Base-by-base conservation (phyloP, 208 protist species). In the Trypanosoma vivax region DNA sequence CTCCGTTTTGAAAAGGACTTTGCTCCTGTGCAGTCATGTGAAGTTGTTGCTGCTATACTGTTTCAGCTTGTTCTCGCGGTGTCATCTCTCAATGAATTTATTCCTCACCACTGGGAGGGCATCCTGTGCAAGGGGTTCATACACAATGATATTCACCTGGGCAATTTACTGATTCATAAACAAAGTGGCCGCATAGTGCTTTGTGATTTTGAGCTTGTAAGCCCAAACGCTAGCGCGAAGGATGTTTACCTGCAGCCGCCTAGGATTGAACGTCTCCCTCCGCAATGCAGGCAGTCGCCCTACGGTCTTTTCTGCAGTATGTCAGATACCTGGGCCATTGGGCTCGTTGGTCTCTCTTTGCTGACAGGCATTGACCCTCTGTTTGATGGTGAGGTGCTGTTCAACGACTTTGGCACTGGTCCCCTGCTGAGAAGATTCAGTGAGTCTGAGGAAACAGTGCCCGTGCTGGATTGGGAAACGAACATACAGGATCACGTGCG, bases 141-240 rank as follows among this genome's bases (percentile, higher is more conserved):
- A 1, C 85, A 93, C 66, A 90, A 93, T 48, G 86, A 93, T 63
- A 64, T 93, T 29, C 81, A 90, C 45, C 60, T 90, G 2, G 82
- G 77, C 53, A 93, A 93, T 50, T 60, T 93, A 2, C 71, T 93
- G 25, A 24, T 90, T 21, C 62, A 56, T 21, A 31, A 49, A 33
- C 40, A 55, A 23, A 24, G 23, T 10, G 81, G 81, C 29, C 42
- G 66, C 21, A 69, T 90, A 3, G 79, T 72, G 0, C 58, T 93
- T 18, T 90, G 86, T 57, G 86, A 93, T 65, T 93, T 93, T 74
- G 81, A 93, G 53, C 71, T 93, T 18, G 82, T 93, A 5, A 52
- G 53, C 6, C 71, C 39, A 21, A 43, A 70, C 41, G 50, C 68
- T 29, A 52, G 77, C 19, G 0, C 25, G 7, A 40, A 51, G 3